Base-by-base conservation (phyloP, 2,329 filamentous ascomycete genomes). In the Aureobasidium musti region DNA sequence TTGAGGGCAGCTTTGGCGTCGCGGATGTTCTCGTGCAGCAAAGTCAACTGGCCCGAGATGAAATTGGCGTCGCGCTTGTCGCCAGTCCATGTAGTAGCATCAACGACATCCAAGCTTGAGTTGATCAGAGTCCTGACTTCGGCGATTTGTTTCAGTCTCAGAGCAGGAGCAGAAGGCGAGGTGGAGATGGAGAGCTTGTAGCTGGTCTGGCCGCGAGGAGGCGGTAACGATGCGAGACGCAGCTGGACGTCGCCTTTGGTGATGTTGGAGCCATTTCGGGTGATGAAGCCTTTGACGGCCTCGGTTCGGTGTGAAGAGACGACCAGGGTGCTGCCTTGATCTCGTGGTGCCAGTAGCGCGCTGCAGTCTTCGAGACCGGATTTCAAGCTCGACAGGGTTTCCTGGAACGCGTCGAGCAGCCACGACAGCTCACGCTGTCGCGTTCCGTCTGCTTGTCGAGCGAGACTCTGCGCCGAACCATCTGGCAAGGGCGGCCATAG, bases 271-370 rank as follows among this genome's bases (percentile, higher is more conserved):
- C 95, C 95, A 41, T 96, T 87, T 64, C 95, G 87, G 1, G 94
- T 98, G 68, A 98, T 47, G 39, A 56, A 56, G 17, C 61, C 50
- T 28, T 65, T 65, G 37, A 65, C 19, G 30, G 61, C 61, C 28
- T 99, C 95, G 65, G 91, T 94, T 66, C 93, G 87, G 66, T 90
- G 85, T 17, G 93, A 96, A 69, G 91, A 95, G 71, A 99, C 84
- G 35, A 95, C 93, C 33, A 99, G 86, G 0, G 94, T 99, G 72
- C 89, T 93, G 10, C 92, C 92, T 0, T 89, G 88, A 74, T 96
- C 92, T 69, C 89, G 85, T 1, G 94, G 92, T 8, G 92, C 90
- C 35, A 99, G 87, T 28, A 98, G 85, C 21, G 89, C 87, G 71
- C 92, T 91, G 79, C 93, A 97, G 79, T 97, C 92, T 76, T 95